phyloP scores from a whole-genome alignment of 305 asterid genomes.

The Fraxinus xanthoxyloides region DNA sequence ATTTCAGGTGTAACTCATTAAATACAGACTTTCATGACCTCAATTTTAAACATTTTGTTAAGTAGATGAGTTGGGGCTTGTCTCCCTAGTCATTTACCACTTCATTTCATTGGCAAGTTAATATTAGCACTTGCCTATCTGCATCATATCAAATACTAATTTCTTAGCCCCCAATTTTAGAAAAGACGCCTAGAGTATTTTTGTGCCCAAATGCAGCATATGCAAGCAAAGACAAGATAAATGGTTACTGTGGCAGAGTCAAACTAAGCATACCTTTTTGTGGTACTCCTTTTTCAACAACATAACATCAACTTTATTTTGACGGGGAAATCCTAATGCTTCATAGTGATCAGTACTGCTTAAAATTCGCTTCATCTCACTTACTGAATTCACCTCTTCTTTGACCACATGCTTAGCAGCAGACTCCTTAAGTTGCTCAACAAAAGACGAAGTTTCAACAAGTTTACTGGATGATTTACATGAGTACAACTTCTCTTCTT shows the following conservation, averaged over 20 bases:
- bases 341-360: constrained; percentile 81
- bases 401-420: constrained; percentile 51
- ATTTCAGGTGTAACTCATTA: neutral
- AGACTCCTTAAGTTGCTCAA: constrained; percentile 56
- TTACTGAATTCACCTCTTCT: constrained; percentile 61
- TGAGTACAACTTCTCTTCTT: constrained; percentile 65
- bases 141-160: neutral
- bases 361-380: constrained; percentile 87
- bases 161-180: neutral
- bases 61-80: neutral
- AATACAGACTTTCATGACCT: neutral
- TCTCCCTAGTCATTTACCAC: neutral
- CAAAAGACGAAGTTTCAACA: constrained; percentile 44
- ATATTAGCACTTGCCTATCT: neutral
- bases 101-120: neutral
- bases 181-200: neutral
- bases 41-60: neutral
- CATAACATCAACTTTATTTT: constrained; percentile 59
- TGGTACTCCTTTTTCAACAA: constrained; percentile 88
- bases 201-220: neutral
- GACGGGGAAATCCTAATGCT: constrained; percentile 79
- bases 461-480: constrained; percentile 60
- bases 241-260: neutral
- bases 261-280: constrained; percentile 59
- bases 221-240: neutral